Conservation (phyloP, 345 rosid species). For the Brassica incana region DNA sequence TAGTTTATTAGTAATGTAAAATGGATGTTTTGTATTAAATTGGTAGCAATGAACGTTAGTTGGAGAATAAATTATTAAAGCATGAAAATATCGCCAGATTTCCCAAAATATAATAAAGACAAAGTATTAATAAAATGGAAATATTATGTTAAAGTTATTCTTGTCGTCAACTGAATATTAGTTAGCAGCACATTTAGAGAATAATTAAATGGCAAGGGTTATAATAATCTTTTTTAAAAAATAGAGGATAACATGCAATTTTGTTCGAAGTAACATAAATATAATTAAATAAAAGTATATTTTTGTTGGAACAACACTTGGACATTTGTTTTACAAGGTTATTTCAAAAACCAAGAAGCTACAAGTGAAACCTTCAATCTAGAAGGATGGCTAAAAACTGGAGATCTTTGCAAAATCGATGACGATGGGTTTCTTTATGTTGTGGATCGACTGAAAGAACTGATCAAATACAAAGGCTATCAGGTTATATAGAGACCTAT, state of each 20-base stretch:
- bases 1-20: background rate
- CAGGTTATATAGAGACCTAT: constrained; percentile 49
- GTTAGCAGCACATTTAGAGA: background rate
- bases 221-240: background rate
- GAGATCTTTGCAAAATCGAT: constrained; percentile 81
- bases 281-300: background rate
- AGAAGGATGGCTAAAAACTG: constrained; percentile 88
- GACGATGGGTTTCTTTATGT: constrained; percentile 74
- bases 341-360: constrained; percentile 66
- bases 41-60: background rate
- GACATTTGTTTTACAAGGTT: constrained; percentile 45
- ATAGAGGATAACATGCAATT: background rate
- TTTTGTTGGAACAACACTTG: background rate
- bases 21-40: background rate
- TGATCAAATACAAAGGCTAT: constrained; percentile 87
- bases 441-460: constrained; percentile 81
- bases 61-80: background rate
- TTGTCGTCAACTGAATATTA: background rate
- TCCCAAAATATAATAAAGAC: too few species aligned
- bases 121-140: too few species aligned
- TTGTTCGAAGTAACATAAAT: background rate
- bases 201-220: background rate
- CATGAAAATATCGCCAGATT: too few species aligned
- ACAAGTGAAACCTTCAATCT: constrained; percentile 58
- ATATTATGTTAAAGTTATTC: background rate